phyloP scores from a whole-genome alignment of 2,329 filamentous ascomycete genomes.

The Sporothrix schenckii region DNA sequence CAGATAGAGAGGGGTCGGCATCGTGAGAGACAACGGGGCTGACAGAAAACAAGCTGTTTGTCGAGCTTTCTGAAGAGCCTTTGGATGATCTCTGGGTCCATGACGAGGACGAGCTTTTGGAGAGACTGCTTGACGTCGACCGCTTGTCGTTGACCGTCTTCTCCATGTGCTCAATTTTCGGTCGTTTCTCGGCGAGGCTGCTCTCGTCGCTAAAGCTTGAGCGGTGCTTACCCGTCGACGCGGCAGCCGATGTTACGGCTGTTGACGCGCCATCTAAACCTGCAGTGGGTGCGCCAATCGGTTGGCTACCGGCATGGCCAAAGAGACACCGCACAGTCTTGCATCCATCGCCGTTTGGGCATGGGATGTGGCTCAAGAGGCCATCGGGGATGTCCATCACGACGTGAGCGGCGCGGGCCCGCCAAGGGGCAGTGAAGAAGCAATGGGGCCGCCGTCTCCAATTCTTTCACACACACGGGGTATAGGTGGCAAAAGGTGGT shows the following conservation, averaged over 20 bases:
- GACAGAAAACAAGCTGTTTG: background rate
- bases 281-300: background rate
- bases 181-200: constrained; percentile 3
- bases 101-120: background rate
- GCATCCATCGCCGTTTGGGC: constrained; percentile 37
- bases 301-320: constrained; percentile 32
- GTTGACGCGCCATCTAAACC: background rate
- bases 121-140: background rate
- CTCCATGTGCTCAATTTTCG: background rate
- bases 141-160: background rate
- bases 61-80: constrained; percentile 8
- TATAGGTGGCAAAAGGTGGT: too few species aligned
- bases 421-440: background rate
- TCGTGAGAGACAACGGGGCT: background rate
- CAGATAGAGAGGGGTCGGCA: background rate
- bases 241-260: too few species aligned
- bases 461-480: too few species aligned
- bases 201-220: constrained; percentile 12
- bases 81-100: background rate
- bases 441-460: background rate
- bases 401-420: background rate
- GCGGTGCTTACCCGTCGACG: constrained; percentile 5
- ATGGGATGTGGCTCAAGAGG: constrained; percentile 38
- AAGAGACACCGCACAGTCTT: constrained; percentile 37
- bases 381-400: constrained; percentile 32